These are phyloP conservation scores for Mycena maculata DNA, from an alignment of 768 basidiomycete species.

Conservation along the genomic window DNA sequence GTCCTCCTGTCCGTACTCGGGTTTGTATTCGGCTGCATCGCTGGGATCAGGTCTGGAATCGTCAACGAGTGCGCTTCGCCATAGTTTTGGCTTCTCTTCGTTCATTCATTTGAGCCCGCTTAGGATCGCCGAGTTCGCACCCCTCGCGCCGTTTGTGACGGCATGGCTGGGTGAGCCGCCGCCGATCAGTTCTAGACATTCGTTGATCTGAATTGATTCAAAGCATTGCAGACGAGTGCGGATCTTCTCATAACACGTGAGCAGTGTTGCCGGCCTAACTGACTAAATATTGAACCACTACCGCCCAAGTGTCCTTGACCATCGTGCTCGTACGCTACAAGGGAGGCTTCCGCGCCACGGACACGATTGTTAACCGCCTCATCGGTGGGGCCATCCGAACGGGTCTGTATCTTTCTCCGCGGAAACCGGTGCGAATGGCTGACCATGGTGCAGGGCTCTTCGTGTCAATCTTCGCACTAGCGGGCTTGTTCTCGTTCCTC, in stretches of 20 bases:
- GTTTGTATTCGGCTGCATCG: conserved; percentile 42
- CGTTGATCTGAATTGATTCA: neutral
- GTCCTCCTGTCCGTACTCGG: conserved; percentile 38
- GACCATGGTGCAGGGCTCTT: conserved; percentile 36
- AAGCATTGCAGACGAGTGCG: conserved; percentile 31
- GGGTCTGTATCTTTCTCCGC: neutral
- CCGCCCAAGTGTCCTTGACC: conserved; percentile 26
- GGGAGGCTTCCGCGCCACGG: conserved; percentile 26
- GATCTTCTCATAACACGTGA: conserved; percentile 29
- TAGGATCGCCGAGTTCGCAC: conserved; percentile 40
- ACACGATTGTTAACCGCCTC: conserved; percentile 33
- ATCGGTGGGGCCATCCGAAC: conserved; percentile 29
- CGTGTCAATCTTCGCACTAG: conserved; percentile 47
- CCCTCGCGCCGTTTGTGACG: conserved; percentile 41
- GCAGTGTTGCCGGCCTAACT: neutral
- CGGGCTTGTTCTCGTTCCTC: conserved; percentile 45
- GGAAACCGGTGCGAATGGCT: neutral
- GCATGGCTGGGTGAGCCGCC: conserved; percentile 47
- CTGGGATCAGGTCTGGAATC: conserved; percentile 42
- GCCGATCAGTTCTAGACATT: too few relatives aligned
- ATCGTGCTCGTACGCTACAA: conserved; percentile 24
- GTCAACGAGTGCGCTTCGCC: conserved; percentile 39
- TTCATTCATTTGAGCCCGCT: neutral
- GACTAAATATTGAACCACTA: neutral
- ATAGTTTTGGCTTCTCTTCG: too few relatives aligned